A percentile compares a stretch with the other conserved stretches of the same genome.
Conservation (phyloP, 129 eudicot genomes). For the Silybum marianum region DNA sequence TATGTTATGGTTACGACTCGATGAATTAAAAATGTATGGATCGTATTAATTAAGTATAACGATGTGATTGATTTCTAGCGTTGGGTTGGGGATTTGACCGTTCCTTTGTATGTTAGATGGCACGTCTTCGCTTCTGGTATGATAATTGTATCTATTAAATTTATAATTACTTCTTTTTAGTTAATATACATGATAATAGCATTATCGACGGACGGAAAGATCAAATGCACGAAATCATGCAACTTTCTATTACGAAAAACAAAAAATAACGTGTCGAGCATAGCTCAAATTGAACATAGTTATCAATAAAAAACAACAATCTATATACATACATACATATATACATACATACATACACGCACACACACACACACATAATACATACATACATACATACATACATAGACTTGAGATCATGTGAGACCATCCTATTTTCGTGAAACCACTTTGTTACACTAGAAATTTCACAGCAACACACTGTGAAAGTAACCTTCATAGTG, state of each 20-base stretch:
- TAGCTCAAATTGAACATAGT: background rate
- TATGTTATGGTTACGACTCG: background rate
- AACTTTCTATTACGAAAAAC: background rate
- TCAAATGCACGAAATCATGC: background rate
- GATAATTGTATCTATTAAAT: background rate
- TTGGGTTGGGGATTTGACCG: constrained; percentile 6
- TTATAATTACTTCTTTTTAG: background rate
- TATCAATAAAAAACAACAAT: background rate
- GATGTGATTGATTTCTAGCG: background rate
- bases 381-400: background rate
- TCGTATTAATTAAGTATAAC: background rate
- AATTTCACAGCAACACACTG: too few relatives aligned
- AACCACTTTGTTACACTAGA: too few relatives aligned
- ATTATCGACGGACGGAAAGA: background rate
- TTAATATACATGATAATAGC: background rate
- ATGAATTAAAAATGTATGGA: background rate
- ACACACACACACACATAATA: too few relatives aligned
- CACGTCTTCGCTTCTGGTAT: constrained; percentile 5
- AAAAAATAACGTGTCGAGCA: background rate
- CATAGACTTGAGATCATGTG: too few relatives aligned
- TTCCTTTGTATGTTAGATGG: constrained; percentile 8
- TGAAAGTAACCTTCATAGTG: too few relatives aligned
- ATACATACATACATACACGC: background rate
- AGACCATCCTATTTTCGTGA: too few relatives aligned
- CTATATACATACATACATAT: background rate